Base-by-base conservation (phyloP, 164 flowering plant genomes). In the Santalum album region DNA sequence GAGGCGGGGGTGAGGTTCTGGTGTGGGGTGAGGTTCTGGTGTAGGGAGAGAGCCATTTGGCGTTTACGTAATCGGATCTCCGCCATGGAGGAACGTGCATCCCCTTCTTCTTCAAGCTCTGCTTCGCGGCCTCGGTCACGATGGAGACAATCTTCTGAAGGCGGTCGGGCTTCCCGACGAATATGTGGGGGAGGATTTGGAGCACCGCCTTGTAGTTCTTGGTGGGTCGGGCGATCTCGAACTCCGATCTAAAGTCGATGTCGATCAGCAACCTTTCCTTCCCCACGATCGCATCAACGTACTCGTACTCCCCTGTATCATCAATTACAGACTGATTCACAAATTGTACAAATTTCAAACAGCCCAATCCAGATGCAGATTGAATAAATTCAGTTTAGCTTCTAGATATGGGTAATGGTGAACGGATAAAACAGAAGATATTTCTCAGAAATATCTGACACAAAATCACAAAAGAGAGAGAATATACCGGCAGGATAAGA, bases 221-320 rank as follows among this genome's bases (percentile, higher is more conserved):
- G 18, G 96, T 86, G 14, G 98, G 65, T 29, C 96, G 69, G 7
- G 96, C 98, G 23, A 86, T 89, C 58, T 84, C 92, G 53, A 92
- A 92, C 62, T 92, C 94, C 15, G 98, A 89, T 65, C 82, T 53
- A 71, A 89, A 92, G 38, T 89, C 98, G 9, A 89, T 68, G 69
- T 92, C 98, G 38, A 92, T 53, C 21, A 92, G 44, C 57, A 82
- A n/a, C 35, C 96, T 56, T 51, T 84, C 94, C 0, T 77, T 77
- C 22, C 73, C 78, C 0, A 78, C 62, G 2, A 78, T 69, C 75
- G 73, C 96, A 47, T 92, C 96, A 12, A 86, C 69, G 66, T 88
- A 92, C 34, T 92, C 89, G 49, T 92, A 82, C 32, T 84, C 94
- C 6, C 98, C 98, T 91, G 80, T 19, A 25, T 50, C 49, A 22